Evolutionary conservation across 768 basidiomycete genomes (phyloP), one percentile per base, ranked within the genome.

Genomic region (Chlorophyllum brunneum): DNA sequence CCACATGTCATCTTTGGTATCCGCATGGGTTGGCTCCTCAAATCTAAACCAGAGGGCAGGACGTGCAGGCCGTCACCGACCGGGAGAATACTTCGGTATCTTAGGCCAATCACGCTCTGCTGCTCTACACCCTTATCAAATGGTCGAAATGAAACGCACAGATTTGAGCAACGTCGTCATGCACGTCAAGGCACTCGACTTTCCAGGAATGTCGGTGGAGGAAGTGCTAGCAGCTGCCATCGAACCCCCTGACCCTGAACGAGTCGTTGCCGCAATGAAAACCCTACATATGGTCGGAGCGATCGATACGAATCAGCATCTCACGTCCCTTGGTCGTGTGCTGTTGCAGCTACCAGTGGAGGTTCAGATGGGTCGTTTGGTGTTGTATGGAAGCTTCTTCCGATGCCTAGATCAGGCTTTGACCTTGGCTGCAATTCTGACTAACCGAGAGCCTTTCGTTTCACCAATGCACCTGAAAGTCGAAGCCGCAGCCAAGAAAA

Each of bases 151-250:
- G 93, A 92, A 92, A 64, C 79, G 93, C 29, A 82, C 86, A 10
- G 92, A 94, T 66, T 65, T 95, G 59, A 89, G 83, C 60, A 92
- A 93, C 62, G 86, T 95, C 41, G 92, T 95, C 13, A 98, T 98
- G 94, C 94, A 94, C 64, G 82, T 98, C 66, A 97, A 95, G 62
- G 93, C 93, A 7, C 78, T 97, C 30, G 85, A 92, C 64, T 87
- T 97, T 64, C 89, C 91, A 5, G 83, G 81, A 38, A 83, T 93
- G 83, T 70, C 81, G 24, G 89, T 92, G 5, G 88, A 95, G 61
- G 87, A 95, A 54, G 92, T 97, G 18, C 75, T 98, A 30, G 82
- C 81, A 1, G 83, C 81, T 9, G 78, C 86, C 10, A 97, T 97
- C 49, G 94, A 98, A 64, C 88, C 95, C 13, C 95, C 95, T n/a